These are phyloP conservation scores for Vitis rupestris DNA, from an alignment of 164 flowering plant species.

Conservation along the genomic window DNA sequence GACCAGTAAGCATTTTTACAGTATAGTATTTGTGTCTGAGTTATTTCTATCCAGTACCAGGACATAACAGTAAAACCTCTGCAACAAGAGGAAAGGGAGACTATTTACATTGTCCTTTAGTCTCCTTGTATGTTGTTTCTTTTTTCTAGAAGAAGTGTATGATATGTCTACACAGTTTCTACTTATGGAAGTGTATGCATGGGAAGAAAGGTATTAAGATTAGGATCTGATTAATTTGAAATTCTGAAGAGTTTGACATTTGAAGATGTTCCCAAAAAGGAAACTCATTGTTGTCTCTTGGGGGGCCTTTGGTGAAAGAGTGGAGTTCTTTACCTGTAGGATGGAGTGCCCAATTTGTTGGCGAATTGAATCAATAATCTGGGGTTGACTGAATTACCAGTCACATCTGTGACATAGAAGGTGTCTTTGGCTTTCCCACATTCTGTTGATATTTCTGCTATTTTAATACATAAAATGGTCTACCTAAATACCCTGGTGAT, in stretches of 20 bases:
- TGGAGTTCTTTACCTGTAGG: conserved; percentile 49
- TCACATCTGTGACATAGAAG: conserved; percentile 73
- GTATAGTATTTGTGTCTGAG: conserved; percentile 7
- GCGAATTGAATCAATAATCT: conserved; percentile 61
- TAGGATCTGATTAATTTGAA: conserved; percentile 55
- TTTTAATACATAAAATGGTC: conserved; percentile 61
- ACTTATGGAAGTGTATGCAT: background rate
- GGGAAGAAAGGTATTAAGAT: conserved; percentile 21
- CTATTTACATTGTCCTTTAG: conserved; percentile 9
- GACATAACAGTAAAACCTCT: background rate
- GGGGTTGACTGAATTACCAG: conserved; percentile 72
- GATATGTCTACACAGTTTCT: conserved; percentile 19
- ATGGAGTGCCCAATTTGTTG: conserved; percentile 55
- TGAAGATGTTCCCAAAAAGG: conserved; percentile 65
- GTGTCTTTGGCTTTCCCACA: conserved; percentile 67
- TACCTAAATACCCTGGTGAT: conserved; percentile 84
- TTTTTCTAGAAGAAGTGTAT: conserved; percentile 8
- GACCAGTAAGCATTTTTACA: conserved; percentile 11
- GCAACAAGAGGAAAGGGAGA: background rate
- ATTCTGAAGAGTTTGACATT: conserved; percentile 43
- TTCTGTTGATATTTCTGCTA: conserved; percentile 79
- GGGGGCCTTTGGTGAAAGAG: conserved; percentile 28
- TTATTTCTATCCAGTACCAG: conserved; percentile 7
- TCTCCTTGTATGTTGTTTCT: background rate
- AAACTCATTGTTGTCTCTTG: conserved; percentile 50